Percentiles rank a stretch among this genome's conserved stretches.
Conservation (phyloP, 2,329 filamentous ascomycete species). For the Nannizzia gypsea region DNA sequence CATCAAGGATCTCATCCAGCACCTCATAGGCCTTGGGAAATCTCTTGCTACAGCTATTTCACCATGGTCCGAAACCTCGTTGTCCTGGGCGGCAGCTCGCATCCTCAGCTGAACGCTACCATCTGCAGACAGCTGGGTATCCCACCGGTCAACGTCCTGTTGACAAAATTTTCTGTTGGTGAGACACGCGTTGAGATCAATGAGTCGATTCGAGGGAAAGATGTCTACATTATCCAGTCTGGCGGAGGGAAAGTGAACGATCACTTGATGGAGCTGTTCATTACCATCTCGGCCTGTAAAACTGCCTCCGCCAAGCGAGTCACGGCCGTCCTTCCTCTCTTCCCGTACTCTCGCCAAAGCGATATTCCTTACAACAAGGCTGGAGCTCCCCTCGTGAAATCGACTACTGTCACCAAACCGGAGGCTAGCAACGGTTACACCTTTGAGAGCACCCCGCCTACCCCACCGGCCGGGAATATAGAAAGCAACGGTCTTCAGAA, state of each 20-base stretch:
- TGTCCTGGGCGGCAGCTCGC: constrained; percentile 83
- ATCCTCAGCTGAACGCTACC: constrained; percentile 72
- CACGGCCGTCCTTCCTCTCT: constrained; percentile 85
- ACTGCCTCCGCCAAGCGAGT: constrained; percentile 83
- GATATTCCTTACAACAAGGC: constrained; percentile 95
- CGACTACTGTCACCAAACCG: constrained; percentile 33
- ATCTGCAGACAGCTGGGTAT: constrained; percentile 85
- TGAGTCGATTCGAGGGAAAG: constrained; percentile 92
- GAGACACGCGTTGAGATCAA: constrained; percentile 92
- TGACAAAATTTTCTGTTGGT: constrained; percentile 87
- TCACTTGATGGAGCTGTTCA: constrained; percentile 89
- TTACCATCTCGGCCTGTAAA: constrained; percentile 98
- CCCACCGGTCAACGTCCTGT: constrained; percentile 68
- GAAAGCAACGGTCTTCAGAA: constrained; percentile 55
- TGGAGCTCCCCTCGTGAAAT: constrained; percentile 73
- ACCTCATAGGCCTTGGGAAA: background rate
- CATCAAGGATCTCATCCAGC: constrained; percentile 8
- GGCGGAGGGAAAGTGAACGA: constrained; percentile 91
- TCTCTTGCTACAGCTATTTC: constrained; percentile 4
- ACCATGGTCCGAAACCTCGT: constrained; percentile 90
- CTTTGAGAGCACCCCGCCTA: constrained; percentile 84
- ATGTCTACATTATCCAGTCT: constrained; percentile 97
- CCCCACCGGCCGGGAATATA: constrained; percentile 61
- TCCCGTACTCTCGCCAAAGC: constrained; percentile 92
- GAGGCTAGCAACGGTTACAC: constrained; percentile 54